Conservation (phyloP, 441 rosid species). For the Arabidopsis hybrid region DNA sequence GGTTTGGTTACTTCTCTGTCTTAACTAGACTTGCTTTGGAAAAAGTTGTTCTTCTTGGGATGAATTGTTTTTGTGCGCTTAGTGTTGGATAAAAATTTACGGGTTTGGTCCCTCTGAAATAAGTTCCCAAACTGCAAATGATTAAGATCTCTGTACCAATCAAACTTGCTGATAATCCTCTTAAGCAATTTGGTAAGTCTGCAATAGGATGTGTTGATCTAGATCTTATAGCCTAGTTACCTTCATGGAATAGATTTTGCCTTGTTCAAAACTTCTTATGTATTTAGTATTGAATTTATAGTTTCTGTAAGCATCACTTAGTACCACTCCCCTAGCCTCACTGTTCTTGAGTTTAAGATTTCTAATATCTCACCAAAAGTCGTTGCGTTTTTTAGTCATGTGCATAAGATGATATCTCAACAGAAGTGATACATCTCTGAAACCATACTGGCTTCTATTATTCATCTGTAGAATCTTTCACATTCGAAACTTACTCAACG, state of each 20-base stretch:
- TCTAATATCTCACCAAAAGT: not conserved
- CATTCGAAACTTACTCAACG: not conserved
- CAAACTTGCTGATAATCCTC: no score
- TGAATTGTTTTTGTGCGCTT: no score
- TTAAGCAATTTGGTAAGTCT: no score
- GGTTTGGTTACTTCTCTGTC: constrained; percentile 4
- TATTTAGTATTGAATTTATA: not conserved
- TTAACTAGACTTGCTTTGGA: not conserved
- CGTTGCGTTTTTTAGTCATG: no score
- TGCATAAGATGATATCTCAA: not conserved
- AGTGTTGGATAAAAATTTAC: no score
- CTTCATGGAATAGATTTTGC: no score
- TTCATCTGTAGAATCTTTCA: not conserved
- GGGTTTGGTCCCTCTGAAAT: no score
- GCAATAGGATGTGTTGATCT: no score
- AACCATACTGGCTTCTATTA: not conserved
- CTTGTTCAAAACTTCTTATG: not conserved
- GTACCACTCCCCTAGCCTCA: constrained; percentile 3
- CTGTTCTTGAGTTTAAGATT: not conserved
- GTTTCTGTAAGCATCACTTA: not conserved
- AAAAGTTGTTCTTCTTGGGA: no score
- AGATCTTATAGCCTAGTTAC: not conserved
- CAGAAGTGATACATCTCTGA: not conserved
- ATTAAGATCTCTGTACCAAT: no score
- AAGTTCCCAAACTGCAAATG: no score